Percentiles rank a stretch among this genome's conserved stretches.
Evolutionary conservation across 352 stramenopile species (phyloP).

Genomic region (Globisporangium spiculum): DNA sequence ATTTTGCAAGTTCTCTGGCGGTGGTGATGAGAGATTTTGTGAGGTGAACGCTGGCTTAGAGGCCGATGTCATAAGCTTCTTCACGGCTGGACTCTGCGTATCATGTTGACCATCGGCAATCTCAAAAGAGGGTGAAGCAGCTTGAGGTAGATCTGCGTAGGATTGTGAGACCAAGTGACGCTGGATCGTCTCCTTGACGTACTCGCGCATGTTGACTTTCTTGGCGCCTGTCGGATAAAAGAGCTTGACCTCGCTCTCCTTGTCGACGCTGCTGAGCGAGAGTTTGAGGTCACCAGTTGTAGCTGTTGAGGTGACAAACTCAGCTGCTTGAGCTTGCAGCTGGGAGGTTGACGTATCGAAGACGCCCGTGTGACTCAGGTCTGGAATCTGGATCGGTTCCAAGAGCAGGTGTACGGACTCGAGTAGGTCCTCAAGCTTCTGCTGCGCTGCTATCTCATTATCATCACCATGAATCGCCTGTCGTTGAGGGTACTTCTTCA

Average conservation of each 20-base stretch:
- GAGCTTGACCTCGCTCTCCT: slow-evolving; percentile 44
- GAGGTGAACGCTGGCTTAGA: slow-evolving; percentile 21
- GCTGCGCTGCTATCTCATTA: slow-evolving; percentile 10
- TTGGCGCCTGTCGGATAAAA: slow-evolving; percentile 74
- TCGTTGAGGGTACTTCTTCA: slow-evolving; percentile 4
- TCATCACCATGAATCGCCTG: background rate
- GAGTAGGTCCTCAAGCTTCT: slow-evolving; percentile 35
- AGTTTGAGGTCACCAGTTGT: slow-evolving; percentile 12
- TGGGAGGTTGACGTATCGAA: slow-evolving; percentile 23
- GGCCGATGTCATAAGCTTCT: slow-evolving; percentile 17
- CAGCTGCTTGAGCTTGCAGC: background rate
- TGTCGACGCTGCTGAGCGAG: slow-evolving; percentile 31
- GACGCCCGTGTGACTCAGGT: slow-evolving; percentile 57
- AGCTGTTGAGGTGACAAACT: background rate
- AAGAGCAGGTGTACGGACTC: slow-evolving; percentile 46
- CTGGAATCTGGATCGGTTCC: slow-evolving; percentile 57
- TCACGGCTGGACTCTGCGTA: background rate
- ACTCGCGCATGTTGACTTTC: slow-evolving; percentile 69
- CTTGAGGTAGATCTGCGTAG: slow-evolving; percentile 4
- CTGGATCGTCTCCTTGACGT: slow-evolving; percentile 59
- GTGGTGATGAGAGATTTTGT: background rate
- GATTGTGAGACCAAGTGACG: slow-evolving; percentile 27
- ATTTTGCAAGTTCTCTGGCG: background rate
- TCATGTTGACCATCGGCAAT: background rate
- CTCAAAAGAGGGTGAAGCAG: background rate